phyloP scores from a whole-genome alignment of 148 eudicot genomes.

The Heliamphora exappendiculata region DNA sequence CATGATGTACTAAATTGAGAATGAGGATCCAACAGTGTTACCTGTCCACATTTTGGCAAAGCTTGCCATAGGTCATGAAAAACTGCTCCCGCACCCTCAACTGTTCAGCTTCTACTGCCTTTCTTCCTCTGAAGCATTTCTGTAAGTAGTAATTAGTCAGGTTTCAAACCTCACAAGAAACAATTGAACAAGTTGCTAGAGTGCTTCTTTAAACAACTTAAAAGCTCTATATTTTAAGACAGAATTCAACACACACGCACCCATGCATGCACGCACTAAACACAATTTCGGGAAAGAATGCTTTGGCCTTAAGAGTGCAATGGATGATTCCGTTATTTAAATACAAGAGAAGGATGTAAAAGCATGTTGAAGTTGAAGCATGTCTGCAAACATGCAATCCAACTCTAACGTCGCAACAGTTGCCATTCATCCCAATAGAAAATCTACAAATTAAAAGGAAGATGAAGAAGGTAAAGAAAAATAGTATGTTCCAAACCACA shows the following conservation, averaged over 20 bases:
- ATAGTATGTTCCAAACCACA: background rate
- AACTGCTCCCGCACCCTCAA: constrained; percentile 57
- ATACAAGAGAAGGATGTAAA: background rate
- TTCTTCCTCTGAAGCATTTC: constrained; percentile 99
- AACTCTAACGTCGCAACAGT: background rate
- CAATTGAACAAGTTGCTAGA: background rate
- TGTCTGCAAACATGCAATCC: background rate
- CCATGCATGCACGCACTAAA: background rate
- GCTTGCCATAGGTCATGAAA: constrained; percentile 56
- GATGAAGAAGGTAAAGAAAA: background rate
- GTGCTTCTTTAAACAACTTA: background rate
- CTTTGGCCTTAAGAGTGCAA: background rate
- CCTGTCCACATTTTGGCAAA: constrained; percentile 71
- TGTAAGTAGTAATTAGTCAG: constrained; percentile 33
- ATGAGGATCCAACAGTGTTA: constrained; percentile 18
- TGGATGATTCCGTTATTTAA: background rate
- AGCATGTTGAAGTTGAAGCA: background rate
- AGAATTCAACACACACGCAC: background rate
- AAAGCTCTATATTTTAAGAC: background rate
- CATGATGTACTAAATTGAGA: background rate
- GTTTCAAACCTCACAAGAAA: constrained; percentile 7
- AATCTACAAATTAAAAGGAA: background rate
- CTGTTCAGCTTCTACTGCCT: constrained; percentile 64
- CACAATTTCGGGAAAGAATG: background rate
- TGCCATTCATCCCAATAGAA: background rate